Base-by-base conservation (phyloP, 2,329 filamentous ascomycete species). In the Trichoderma lentiforme region DNA sequence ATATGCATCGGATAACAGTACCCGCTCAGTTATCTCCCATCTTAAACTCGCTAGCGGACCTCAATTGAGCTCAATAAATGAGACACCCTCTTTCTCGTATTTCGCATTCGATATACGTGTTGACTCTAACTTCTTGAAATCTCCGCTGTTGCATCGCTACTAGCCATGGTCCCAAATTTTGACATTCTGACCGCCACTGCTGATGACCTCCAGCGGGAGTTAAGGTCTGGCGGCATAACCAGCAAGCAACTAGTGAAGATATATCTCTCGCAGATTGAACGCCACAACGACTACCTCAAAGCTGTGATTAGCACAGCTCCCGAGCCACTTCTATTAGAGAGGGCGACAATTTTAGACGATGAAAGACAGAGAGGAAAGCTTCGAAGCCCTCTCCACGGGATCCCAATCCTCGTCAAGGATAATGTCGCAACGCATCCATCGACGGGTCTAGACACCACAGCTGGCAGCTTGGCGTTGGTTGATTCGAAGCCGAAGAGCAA, bases 361-460 rank as follows among this genome's bases (percentile, higher is more conserved):
- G 75, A 75, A 32, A 72, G 75, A 9, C 30, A 34, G 5, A 32
- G 58, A 2, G 73, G 75, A 18, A 51, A 70, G 9, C 11, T 71
- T n/a, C 70, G 73, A 6, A 43, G 73, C 3, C 73, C 74, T 4
- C 70, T 75, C 18, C 75, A 76, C 21, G 75, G 74, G 1, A 73
- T 75, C n/a, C 75, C 75, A 2, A 73, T 75, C 8, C 47, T 76
- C 4, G 28, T 75, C 18, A 74, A 76, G 62, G 74, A 73, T 43
- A 71, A 73, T 32, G 61, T 75, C 11, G 70, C 71, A 26, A 75
- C 74, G 7, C 30, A 63, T 21, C 30, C 67, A 2, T 34, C 43
- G 2, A 61, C 74, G 2, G 72, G 71, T 18, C 53, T 76, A 21
- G 58, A 69, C 3, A 76, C 65, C 0, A 76, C 74, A 8, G 61